Evolutionary conservation across 2,329 filamentous ascomycete species (phyloP).

Genomic region (Venturia nashicola): DNA sequence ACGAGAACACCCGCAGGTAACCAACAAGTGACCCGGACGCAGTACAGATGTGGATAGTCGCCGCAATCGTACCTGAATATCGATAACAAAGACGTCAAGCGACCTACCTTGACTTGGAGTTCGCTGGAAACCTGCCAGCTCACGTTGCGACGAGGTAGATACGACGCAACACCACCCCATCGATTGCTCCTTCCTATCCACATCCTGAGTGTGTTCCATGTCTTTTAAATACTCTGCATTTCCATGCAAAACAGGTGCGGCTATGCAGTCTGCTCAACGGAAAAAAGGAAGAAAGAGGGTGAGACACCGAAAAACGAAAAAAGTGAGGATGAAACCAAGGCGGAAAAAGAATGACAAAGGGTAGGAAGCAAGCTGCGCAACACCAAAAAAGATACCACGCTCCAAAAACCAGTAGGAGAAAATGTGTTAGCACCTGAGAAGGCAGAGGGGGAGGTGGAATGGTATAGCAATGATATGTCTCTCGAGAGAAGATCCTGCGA

Average conservation of each 20-base stretch:
- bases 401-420: background rate
- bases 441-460: background rate
- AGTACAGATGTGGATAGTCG: background rate
- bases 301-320: background rate
- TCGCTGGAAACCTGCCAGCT: background rate
- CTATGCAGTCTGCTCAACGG: background rate
- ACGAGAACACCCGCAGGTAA: background rate
- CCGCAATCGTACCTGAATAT: background rate
- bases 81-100: background rate
- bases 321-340: background rate
- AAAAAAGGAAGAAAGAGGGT: background rate
- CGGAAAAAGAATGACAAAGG: conserved; percentile 1
- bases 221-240: background rate
- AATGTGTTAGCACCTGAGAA: background rate
- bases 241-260: background rate
- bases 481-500: background rate
- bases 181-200: background rate
- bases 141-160: background rate
- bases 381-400: background rate
- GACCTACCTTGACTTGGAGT: background rate
- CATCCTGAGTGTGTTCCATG: background rate
- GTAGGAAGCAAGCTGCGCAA: background rate
- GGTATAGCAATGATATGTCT: background rate
- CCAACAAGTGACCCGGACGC: background rate
- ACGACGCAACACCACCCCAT: background rate